phyloP scores from a whole-genome alignment of 148 eudicot genomes.

The Gaultheria prostrata region DNA sequence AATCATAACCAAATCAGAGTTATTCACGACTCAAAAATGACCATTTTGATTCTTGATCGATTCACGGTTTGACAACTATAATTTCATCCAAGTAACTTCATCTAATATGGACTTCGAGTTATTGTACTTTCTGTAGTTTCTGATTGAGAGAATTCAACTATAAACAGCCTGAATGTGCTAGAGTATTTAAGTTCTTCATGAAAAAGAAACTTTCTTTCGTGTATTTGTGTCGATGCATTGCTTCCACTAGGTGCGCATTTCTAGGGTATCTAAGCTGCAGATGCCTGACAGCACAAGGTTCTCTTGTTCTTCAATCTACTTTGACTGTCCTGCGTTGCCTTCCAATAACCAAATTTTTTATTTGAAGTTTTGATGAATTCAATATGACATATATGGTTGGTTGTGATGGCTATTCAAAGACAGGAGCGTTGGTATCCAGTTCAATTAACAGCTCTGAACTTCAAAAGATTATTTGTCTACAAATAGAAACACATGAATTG shows the following conservation, averaged over 20 bases:
- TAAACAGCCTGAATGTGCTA: not conserved
- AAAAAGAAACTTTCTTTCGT: not conserved
- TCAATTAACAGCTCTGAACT: too few species aligned
- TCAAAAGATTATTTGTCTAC: not conserved
- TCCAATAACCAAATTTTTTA: not conserved
- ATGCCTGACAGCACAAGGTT: not conserved
- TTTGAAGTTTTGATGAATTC: not conserved
- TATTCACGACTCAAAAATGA: not conserved
- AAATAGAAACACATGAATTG: not conserved
- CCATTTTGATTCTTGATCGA: not conserved
- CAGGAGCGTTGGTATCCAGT: not conserved
- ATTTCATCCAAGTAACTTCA: conserved; percentile 1
- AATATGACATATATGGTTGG: not conserved
- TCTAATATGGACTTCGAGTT: not conserved
- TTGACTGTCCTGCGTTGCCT: not conserved
- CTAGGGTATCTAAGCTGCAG: not conserved
- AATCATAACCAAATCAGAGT: not conserved
- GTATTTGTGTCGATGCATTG: not conserved
- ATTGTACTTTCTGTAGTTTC: not conserved
- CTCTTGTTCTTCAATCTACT: not conserved
- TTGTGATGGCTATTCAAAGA: not conserved
- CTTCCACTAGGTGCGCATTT: not conserved
- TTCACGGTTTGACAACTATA: not conserved
- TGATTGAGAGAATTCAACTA: not conserved
- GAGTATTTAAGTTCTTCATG: not conserved